Evolutionary conservation across 192 early-diverging fungal genomes (phyloP).

Genomic region (Dispira parvispora): DNA sequence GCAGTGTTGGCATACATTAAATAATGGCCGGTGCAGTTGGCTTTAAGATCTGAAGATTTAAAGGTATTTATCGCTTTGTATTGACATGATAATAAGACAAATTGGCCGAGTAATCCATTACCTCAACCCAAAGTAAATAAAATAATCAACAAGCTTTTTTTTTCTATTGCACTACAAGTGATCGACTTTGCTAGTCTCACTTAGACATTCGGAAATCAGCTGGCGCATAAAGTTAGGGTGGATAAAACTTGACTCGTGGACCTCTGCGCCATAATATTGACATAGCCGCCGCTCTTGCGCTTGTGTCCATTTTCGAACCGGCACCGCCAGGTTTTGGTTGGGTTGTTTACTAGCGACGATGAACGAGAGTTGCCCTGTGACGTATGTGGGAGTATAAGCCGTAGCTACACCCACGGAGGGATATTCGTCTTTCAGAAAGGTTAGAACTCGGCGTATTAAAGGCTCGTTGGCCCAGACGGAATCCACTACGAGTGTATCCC

Average conservation of each 20-base stretch:
- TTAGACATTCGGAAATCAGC: not conserved
- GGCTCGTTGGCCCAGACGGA: conserved; percentile 1
- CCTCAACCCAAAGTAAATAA: too few species aligned
- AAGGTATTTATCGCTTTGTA: too few species aligned
- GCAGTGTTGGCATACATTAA: too few species aligned
- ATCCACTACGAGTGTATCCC: conserved; percentile 23
- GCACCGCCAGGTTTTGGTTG: not conserved
- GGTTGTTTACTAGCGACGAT: not conserved
- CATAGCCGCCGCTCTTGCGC: not conserved
- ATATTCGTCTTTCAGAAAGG: not conserved
- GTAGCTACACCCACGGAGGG: not conserved
- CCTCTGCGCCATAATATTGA: not conserved
- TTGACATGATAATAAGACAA: too few species aligned
- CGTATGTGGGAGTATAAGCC: not conserved
- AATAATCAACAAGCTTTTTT: too few species aligned
- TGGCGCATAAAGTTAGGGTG: not conserved
- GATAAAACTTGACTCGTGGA: not conserved
- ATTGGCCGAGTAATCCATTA: too few species aligned
- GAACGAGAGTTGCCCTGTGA: not conserved
- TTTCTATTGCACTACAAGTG: too few species aligned
- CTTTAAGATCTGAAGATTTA: too few species aligned
- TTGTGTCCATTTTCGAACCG: not conserved
- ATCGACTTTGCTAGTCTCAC: not conserved
- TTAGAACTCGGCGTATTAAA: not conserved
- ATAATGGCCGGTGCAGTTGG: too few species aligned